phyloP scores from a whole-genome alignment of 306 rosid species.

The Dalbergia oliveri region DNA sequence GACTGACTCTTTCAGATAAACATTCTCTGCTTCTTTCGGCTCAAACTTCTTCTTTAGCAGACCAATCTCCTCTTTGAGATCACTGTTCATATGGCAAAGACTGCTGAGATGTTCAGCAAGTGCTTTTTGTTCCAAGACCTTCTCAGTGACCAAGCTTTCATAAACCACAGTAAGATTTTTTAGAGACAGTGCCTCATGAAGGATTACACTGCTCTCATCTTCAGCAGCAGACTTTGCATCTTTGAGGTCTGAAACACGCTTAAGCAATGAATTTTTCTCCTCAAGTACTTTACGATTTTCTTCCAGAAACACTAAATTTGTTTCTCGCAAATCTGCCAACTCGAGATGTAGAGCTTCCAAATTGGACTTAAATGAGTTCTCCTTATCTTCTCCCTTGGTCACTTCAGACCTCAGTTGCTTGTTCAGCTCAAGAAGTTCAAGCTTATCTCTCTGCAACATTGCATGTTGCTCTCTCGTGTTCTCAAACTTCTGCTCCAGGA shows the following conservation, averaged over 20 bases:
- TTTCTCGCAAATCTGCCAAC: constrained; percentile 60
- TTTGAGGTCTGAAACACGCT: constrained; percentile 64
- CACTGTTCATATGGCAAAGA: constrained; percentile 60
- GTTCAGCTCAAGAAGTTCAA: constrained; percentile 67
- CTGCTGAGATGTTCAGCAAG: constrained; percentile 60
- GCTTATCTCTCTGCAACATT: constrained; percentile 66
- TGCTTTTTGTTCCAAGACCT: constrained; percentile 63
- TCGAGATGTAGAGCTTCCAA: constrained; percentile 60
- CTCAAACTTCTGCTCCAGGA: constrained; percentile 63
- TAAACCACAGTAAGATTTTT: constrained; percentile 63
- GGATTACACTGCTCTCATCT: constrained; percentile 62
- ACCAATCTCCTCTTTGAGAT: constrained; percentile 63
- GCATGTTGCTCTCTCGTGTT: constrained; percentile 53
- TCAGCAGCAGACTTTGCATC: constrained; percentile 60
- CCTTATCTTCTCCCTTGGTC: constrained; percentile 64
- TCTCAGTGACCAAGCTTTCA: constrained; percentile 71
- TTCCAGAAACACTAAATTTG: constrained; percentile 59
- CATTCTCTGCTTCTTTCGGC: constrained; percentile 66
- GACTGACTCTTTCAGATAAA: constrained; percentile 58
- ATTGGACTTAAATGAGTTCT: constrained; percentile 58
- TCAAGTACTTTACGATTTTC: constrained; percentile 67
- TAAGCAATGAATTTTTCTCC: constrained; percentile 65
- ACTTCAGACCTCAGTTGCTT: constrained; percentile 62
- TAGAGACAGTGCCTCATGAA: constrained; percentile 71
- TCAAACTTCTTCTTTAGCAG: constrained; percentile 62